Percentiles rank a stretch among this genome's conserved stretches.
Evolutionary conservation across 108 stramenopile species (phyloP).

Genomic region (Fistulifera solaris): DNA sequence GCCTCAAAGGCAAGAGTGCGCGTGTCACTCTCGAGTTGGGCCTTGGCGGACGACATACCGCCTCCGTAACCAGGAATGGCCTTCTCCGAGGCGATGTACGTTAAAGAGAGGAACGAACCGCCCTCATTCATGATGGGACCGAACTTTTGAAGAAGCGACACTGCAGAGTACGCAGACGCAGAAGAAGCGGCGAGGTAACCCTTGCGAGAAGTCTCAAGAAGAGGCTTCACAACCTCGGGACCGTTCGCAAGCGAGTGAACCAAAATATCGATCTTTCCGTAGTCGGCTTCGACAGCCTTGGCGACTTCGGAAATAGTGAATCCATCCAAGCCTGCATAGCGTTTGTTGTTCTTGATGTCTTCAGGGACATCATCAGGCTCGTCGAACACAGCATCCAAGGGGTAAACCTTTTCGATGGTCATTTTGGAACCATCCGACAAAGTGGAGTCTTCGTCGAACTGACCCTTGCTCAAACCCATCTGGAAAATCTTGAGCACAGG

Average conservation of each 20-base stretch:
- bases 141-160: slow-evolving; percentile 89
- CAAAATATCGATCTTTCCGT: slow-evolving; percentile 94
- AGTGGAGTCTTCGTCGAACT: slow-evolving; percentile 79
- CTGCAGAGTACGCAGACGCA: slow-evolving; percentile 95
- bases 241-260: slow-evolving; percentile 98
- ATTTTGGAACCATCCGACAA: slow-evolving; percentile 87
- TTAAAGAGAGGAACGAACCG: slow-evolving; percentile 85
- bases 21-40: slow-evolving; percentile 95
- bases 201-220: slow-evolving; percentile 59
- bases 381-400: slow-evolving; percentile 96
- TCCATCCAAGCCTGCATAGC: slow-evolving; percentile 89
- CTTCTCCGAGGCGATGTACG: slow-evolving; percentile 97
- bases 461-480: slow-evolving; percentile 75
- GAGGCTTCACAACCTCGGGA: slow-evolving; percentile 96
- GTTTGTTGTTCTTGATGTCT: slow-evolving; percentile 89
- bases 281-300: slow-evolving; percentile 89
- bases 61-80: slow-evolving; percentile 98
- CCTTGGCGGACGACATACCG: slow-evolving; percentile 97
- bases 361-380: slow-evolving; percentile 90
- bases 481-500: slow-evolving; percentile 96
- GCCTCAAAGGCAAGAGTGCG: slow-evolving; percentile 93
- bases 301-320: slow-evolving; percentile 95
- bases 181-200: slow-evolving; percentile 96
- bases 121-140: slow-evolving; percentile 96
- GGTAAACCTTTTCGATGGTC: slow-evolving; percentile 93